phyloP scores from a whole-genome alignment of 2,329 filamentous ascomycete species.

The Paracorniculantispora psalliotae region DNA sequence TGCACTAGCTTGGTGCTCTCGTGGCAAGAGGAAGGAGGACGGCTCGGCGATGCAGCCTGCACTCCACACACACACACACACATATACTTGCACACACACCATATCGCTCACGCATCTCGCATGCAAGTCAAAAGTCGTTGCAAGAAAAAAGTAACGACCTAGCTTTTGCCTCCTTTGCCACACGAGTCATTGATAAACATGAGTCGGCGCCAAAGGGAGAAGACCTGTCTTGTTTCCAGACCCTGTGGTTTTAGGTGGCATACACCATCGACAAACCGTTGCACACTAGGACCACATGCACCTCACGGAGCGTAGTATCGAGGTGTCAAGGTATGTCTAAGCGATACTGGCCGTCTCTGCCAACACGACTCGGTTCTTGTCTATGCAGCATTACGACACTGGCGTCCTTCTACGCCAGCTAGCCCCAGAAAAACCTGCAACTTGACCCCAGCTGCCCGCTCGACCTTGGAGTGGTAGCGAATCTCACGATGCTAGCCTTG shows the following conservation, averaged over 20 bases:
- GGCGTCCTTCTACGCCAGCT: background rate
- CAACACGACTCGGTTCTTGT: background rate
- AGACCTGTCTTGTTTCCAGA: background rate
- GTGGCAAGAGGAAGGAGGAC: background rate
- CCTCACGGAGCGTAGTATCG: background rate
- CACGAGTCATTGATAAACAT: background rate
- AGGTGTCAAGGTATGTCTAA: background rate
- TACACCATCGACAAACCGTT: background rate
- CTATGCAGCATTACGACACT: conserved; percentile 9
- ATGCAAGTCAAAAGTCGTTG: conserved; percentile 5
- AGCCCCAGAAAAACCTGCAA: background rate
- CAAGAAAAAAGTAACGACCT: background rate
- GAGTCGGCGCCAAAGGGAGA: background rate
- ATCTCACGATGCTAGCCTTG: conserved; percentile 6
- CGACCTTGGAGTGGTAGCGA: background rate
- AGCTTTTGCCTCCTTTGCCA: background rate
- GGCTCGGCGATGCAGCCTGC: background rate
- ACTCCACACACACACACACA: background rate
- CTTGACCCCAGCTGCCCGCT: background rate
- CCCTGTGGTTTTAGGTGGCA: background rate
- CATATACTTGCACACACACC: background rate
- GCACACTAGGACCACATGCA: background rate
- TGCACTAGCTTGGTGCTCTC: background rate
- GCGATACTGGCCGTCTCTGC: background rate
- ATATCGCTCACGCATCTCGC: background rate